phyloP scores from a whole-genome alignment of 2,329 filamentous ascomycete species.

The Talaromyces verruculosus region DNA sequence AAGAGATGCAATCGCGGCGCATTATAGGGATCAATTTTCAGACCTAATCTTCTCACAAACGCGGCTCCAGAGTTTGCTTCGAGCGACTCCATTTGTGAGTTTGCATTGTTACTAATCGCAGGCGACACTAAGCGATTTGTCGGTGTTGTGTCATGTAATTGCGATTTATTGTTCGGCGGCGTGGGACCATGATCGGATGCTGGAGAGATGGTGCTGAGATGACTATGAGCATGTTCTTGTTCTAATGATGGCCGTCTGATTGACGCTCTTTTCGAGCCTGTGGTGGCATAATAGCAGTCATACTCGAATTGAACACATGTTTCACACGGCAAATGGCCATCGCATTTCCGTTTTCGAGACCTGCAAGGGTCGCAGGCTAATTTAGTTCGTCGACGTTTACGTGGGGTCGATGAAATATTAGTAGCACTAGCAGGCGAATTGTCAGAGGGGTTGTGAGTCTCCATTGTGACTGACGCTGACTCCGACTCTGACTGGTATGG shows the following conservation, averaged over 20 bases:
- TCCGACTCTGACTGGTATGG: neutral
- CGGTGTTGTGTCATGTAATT: neutral
- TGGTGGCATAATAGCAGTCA: conserved; percentile 49
- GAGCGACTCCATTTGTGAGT: conserved; percentile 41
- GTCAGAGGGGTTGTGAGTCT: neutral
- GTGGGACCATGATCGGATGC: neutral
- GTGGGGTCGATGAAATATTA: conserved; percentile 22
- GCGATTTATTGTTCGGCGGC: neutral
- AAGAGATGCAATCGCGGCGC: conserved; percentile 57
- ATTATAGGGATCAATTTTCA: conserved; percentile 55
- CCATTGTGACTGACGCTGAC: neutral
- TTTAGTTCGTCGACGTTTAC: conserved; percentile 40
- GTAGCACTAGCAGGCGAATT: neutral
- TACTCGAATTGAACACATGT: conserved; percentile 57
- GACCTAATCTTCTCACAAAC: conserved; percentile 55
- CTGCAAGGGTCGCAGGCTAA: conserved; percentile 55
- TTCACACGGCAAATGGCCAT: conserved; percentile 54
- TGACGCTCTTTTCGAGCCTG: neutral
- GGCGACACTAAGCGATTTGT: conserved; percentile 1
- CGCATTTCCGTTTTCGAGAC: conserved; percentile 58
- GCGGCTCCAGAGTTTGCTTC: conserved; percentile 60
- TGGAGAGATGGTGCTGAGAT: neutral
- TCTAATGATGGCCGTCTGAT: neutral
- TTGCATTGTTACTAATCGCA: conserved; percentile 23
- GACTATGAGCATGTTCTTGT: neutral